A percentile compares a stretch with the other conserved stretches of the same genome.
Evolutionary conservation across 306 rosid species (phyloP).

Genomic region (peach (Prunus persica)): DNA sequence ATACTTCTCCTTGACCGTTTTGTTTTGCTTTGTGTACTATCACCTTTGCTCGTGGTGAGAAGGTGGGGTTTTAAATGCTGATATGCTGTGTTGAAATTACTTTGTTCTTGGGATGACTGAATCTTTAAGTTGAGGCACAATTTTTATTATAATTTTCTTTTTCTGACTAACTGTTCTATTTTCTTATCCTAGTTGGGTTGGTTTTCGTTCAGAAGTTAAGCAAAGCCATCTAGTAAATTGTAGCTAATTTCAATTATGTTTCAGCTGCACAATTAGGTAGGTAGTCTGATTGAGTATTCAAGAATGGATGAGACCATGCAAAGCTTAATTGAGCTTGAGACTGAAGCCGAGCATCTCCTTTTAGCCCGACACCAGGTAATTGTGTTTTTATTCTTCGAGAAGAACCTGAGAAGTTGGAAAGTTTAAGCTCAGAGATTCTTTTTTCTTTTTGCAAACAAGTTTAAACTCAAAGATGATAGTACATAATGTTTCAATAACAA

Average conservation of each 20-base stretch:
- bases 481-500: background rate
- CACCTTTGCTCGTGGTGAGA: background rate
- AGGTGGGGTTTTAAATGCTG: too few relatives aligned
- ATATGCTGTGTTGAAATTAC: too few relatives aligned
- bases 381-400: background rate
- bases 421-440: background rate
- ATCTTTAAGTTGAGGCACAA: too few relatives aligned
- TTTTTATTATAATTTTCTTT: background rate
- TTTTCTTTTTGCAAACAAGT: too few relatives aligned
- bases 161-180: background rate
- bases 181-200: background rate
- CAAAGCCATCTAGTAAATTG: background rate
- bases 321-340: conserved; percentile 56
- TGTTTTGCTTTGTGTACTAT: background rate
- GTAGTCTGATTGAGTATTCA: background rate
- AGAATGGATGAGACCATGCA: conserved; percentile 58
- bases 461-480: background rate
- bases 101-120: too few relatives aligned
- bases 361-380: conserved; percentile 68
- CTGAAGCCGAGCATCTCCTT: conserved; percentile 76
- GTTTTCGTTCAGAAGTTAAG: background rate
- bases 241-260: background rate
- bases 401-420: background rate
- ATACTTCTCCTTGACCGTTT: background rate
- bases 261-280: background rate